Evolutionary conservation across 2,329 filamentous ascomycete genomes (phyloP).

Genomic region (Verticillium nonalfalfae): DNA sequence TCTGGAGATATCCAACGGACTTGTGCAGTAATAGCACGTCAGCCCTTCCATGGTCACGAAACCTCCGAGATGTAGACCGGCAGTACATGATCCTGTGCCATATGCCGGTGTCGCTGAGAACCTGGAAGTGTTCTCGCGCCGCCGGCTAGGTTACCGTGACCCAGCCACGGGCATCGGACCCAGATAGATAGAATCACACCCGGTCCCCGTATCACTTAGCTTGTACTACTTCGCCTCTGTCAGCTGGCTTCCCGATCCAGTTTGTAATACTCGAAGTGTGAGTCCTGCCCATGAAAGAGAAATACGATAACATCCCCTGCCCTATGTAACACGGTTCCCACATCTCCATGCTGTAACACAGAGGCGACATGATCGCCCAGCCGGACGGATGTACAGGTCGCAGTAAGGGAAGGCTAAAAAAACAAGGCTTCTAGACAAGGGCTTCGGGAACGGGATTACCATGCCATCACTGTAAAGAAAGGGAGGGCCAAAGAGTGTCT

Average conservation of each 20-base stretch:
- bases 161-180: not conserved
- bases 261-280: not conserved
- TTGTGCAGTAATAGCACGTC: constrained; percentile 18
- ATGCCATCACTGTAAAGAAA: not conserved
- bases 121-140: no score
- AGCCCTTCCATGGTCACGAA: not conserved
- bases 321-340: not conserved
- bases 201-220: not conserved
- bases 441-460: not conserved
- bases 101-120: no score
- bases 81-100: no score
- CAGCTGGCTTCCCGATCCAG: not conserved
- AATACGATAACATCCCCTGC: not conserved
- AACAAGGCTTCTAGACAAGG: not conserved
- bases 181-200: not conserved
- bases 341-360: not conserved
- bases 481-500: not conserved
- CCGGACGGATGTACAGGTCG: not conserved
- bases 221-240: not conserved
- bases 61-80: not conserved
- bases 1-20: constrained; percentile 61
- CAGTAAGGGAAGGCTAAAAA: not conserved
- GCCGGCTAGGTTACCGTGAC: no score
- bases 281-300: not conserved
- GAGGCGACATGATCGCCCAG: not conserved